Base-by-base conservation (phyloP, 2,329 filamentous ascomycete genomes). In the Aspergillus sp. region DNA sequence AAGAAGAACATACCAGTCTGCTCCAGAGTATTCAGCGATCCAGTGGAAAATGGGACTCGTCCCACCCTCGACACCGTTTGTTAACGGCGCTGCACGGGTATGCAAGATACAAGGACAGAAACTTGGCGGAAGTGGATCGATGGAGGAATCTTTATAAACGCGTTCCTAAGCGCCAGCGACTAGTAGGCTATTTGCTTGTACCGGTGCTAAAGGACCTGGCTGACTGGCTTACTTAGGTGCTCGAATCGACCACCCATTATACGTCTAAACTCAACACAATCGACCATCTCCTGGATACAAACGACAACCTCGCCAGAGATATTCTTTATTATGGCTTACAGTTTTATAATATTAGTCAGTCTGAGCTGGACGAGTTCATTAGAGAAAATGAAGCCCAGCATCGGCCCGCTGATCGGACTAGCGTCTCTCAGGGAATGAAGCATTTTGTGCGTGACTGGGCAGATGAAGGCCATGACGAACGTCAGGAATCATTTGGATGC, bases 361-460 rank as follows among this genome's bases (percentile, higher is more conserved):
- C 62, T 1, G 78, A 81, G 53, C 60, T 82, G 0, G 61, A 74
- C 3, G 60, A 64, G 0, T 75, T 72, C 42, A 65, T 68, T 4
- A 5, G 9, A 3, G 62, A 68, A 0, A 66, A 71, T 1, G 64
- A 70, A 1, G 60, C 65, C 0, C 41, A 52, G 33, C 69, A 70
- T 1, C 65, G 62, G 17, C 53, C 58, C 0, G 69, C 71, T 1
- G 78, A 81, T 19, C 71, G 25, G 25, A 30, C 25, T 12, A 30
- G 69, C 30, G 70, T 79, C 0, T 69, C 71, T 0, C 79, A 82
- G 53, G 70, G 76, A 0, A 56, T 82, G 45, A 82, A 81, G 57
- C 79, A 82, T 53, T 76, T 75, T 49, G 76, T 81, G 2, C 69
- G 79, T 4, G 79, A 82, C 55, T 82, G 79, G 79, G 72, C 78